phyloP scores from a whole-genome alignment of 1,284 basidiomycete species.

The Athelia psychrophila region DNA sequence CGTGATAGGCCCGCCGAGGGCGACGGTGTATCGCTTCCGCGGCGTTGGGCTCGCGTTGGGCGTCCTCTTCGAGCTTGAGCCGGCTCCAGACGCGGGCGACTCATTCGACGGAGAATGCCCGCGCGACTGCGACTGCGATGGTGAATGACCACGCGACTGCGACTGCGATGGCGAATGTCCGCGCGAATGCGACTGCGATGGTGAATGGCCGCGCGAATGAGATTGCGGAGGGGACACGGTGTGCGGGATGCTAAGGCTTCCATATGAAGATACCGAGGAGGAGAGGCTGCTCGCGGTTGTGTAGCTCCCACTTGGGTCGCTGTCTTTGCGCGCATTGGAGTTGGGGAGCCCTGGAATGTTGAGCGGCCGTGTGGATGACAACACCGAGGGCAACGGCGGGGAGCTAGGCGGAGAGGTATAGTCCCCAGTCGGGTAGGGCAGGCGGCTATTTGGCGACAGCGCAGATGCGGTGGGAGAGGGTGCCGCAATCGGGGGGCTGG shows the following conservation, averaged over 20 bases:
- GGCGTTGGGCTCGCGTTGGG: constrained; percentile 69
- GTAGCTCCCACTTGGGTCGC: constrained; percentile 12
- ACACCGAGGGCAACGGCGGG: constrained; percentile 45
- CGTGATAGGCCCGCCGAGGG: constrained; percentile 66
- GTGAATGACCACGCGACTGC: constrained; percentile 25
- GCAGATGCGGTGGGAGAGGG: constrained; percentile 28
- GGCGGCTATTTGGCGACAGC: constrained; percentile 43
- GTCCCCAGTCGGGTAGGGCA: constrained; percentile 79
- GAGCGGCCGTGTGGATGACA: constrained; percentile 23
- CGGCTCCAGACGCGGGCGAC: too few species aligned
- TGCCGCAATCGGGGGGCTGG: constrained; percentile 60
- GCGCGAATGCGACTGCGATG: constrained; percentile 26
- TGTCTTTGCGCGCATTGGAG: constrained; percentile 13
- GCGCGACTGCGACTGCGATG: constrained; percentile 26
- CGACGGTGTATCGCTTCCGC: constrained; percentile 78
- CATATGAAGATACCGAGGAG: constrained; percentile 17
- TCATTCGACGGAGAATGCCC: constrained; percentile 18
- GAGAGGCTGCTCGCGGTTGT: constrained; percentile 15
- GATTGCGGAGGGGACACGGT: constrained; percentile 21
- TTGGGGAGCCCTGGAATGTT: constrained; percentile 31
- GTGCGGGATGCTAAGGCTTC: constrained; percentile 2
- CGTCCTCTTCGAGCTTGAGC: constrained; percentile 10
- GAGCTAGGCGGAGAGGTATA: constrained; percentile 68
- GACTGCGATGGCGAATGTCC: too few species aligned
- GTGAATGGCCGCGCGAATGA: constrained; percentile 27